phyloP scores from a whole-genome alignment of 2,329 filamentous ascomycete species.

The Cyphellophora attinorum region DNA sequence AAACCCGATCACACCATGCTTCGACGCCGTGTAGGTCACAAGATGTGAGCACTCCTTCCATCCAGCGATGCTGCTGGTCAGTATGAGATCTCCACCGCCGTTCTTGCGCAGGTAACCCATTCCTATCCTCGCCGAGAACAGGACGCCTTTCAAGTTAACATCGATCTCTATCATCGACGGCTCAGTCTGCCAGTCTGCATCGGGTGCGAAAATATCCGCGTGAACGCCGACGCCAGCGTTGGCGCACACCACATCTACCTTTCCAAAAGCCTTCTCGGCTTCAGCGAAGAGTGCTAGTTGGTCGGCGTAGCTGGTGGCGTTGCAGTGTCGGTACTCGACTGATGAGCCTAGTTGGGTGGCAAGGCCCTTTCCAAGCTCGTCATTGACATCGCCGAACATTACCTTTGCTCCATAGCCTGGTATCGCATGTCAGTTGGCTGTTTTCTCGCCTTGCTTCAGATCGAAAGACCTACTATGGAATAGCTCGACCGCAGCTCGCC shows the following conservation, averaged over 20 bases:
- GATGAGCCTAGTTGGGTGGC: background rate
- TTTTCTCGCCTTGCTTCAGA: too few relatives aligned
- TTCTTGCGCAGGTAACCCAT: background rate
- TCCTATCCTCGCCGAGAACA: constrained; percentile 37
- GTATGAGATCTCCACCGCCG: constrained; percentile 20
- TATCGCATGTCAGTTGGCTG: too few relatives aligned
- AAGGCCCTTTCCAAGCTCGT: background rate
- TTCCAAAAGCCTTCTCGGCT: constrained; percentile 2
- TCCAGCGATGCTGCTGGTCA: constrained; percentile 37
- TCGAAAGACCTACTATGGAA: too few relatives aligned
- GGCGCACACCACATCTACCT: constrained; percentile 7
- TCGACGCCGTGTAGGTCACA: constrained; percentile 37
- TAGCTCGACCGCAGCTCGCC: constrained; percentile 23
- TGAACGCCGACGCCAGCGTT: constrained; percentile 29
- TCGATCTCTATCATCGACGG: constrained; percentile 26
- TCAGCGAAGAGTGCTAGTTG: constrained; percentile 4
- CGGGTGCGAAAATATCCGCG: constrained; percentile 33
- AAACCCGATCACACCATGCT: constrained; percentile 41
- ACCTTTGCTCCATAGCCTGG: constrained; percentile 5
- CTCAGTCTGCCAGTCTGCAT: constrained; percentile 25
- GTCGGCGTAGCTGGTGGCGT: constrained; percentile 3
- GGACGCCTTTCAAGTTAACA: constrained; percentile 36
- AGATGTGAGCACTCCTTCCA: constrained; percentile 40
- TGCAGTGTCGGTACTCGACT: constrained; percentile 1
- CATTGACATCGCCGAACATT: constrained; percentile 5